Base-by-base conservation (phyloP, 1,139 yeast species). In the Kodamaea sp. region DNA sequence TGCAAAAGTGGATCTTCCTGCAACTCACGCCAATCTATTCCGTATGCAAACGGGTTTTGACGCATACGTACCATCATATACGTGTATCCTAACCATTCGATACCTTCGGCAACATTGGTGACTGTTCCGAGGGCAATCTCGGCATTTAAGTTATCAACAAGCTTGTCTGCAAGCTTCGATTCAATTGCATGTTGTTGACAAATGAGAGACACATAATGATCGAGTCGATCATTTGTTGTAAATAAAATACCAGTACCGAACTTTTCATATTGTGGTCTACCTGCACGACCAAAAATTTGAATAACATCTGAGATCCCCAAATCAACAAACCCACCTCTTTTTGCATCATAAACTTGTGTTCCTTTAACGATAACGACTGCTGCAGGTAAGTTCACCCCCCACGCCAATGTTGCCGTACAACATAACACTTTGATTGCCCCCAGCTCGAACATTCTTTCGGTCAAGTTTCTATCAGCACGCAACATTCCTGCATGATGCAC, bases 361-460 rank as follows among this genome's bases (percentile, higher is more conserved):
- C 99, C 98, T 56, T 92, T 90, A 38, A 94, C 81, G 47, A 94
- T 87, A 23, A 94, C 99, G 32, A 90, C 96, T 3, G 97, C 97
- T 6, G 98, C 98, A 2, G 99, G 98, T 44, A 94, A 70, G 57
- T 94, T 94, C 10, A 94, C 97, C 75, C 99, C 99, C 99, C 99
- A 94, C 0, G 99, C 99, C 43, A 94, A 75, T 0, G 99, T 94
- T 0, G 98, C 96, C 1, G 99, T 94, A 72, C 97, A 89, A 52
- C 96, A 86, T 11, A 94, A 68, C 0, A 94, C 97, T 48, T 84
- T 87, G 44, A 92, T 82, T 1, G 92, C 85, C 28, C 98, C 98
- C 27, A 73, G 70, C 38, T 81, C 73, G 58, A 94, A 94, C 82
- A 92, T 78, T 55, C 81, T 84, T 55, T 94, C 98, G 0, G 95